Evolutionary conservation across 495 filamentous ascomycete species (phyloP).

Genomic region (Corynascus novoguineensis): DNA sequence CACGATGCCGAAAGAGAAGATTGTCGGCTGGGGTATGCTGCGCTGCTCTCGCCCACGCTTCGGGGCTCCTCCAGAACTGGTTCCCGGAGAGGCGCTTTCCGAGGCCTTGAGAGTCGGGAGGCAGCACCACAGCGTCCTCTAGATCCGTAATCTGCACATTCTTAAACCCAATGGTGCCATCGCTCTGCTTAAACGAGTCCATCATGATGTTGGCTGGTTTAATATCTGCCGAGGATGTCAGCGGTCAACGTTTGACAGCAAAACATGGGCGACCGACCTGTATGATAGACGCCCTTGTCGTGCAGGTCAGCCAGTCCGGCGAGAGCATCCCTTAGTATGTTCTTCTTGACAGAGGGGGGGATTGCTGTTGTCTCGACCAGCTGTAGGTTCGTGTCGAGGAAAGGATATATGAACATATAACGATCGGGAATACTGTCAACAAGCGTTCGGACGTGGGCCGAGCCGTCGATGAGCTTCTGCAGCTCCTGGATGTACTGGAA

Average conservation of each 20-base stretch:
- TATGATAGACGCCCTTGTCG: conserved; percentile 9
- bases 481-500: conserved; percentile 1
- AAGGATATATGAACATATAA: conserved; percentile 6
- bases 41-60: conserved; percentile 8
- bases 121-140: conserved; percentile 1
- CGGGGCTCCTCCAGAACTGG: conserved; percentile 11
- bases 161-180: neutral
- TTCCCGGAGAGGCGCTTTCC: conserved; percentile 6
- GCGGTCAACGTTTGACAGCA: neutral
- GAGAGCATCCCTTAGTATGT: conserved; percentile 6
- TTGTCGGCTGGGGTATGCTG: conserved; percentile 9
- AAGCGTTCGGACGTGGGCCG: conserved; percentile 6
- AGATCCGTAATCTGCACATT: conserved; percentile 4
- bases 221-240: conserved; percentile 6
- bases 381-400: conserved; percentile 4
- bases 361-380: neutral
- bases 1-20: conserved; percentile 8
- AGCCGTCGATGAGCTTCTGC: conserved; percentile 2
- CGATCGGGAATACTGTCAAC: conserved; percentile 5
- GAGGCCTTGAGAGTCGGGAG: conserved; percentile 6
- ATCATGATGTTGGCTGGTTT: conserved; percentile 10
- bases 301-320: conserved; percentile 4
- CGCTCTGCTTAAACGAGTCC: neutral
- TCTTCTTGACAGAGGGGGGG: conserved; percentile 1
- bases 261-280: neutral